Conservation (phyloP, 306 rosid species). For the Comarum palustre region DNA sequence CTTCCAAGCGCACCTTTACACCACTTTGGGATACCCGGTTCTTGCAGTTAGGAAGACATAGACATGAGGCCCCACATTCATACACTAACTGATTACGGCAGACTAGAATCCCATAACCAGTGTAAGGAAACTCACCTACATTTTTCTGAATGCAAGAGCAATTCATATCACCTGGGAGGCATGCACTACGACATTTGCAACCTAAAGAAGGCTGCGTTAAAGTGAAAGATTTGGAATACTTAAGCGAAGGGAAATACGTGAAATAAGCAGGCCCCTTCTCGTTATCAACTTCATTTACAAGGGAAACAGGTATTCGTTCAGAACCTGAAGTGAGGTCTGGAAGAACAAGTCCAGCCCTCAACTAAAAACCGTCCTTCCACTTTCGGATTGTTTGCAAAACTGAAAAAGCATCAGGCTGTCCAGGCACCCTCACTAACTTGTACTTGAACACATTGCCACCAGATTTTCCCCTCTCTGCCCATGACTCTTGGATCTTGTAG, state of each 20-base stretch:
- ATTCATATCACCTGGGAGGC: conserved; percentile 50
- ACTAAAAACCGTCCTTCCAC: conserved; percentile 36
- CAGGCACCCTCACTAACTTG: conserved; percentile 56
- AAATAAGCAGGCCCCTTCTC: conserved; percentile 51
- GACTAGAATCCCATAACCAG: conserved; percentile 46
- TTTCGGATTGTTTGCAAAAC: conserved; percentile 46
- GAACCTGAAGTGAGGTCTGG: conserved; percentile 50
- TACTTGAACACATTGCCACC: conserved; percentile 64
- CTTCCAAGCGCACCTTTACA: conserved; percentile 48
- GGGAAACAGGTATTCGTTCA: conserved; percentile 56
- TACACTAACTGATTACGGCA: conserved; percentile 48
- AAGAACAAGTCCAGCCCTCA: conserved; percentile 55
- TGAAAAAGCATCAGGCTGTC: conserved; percentile 49
- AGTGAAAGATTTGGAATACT: conserved; percentile 35
- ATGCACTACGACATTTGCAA: conserved; percentile 45
- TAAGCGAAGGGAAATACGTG: conserved; percentile 48
- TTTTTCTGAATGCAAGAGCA: conserved; percentile 60
- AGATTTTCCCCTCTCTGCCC: conserved; percentile 51
- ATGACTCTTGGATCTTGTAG: conserved; percentile 50
- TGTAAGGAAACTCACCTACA: conserved; percentile 59
- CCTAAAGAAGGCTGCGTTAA: conserved; percentile 33
- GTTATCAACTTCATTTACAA: conserved; percentile 60
- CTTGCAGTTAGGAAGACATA: conserved; percentile 55
- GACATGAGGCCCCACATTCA: conserved; percentile 64
- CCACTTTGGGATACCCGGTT: conserved; percentile 57